A percentile compares a stretch with the other conserved stretches of the same genome.
Conservation (phyloP, 78 protist genomes). For the Dictyostelium capitatum region DNA sequence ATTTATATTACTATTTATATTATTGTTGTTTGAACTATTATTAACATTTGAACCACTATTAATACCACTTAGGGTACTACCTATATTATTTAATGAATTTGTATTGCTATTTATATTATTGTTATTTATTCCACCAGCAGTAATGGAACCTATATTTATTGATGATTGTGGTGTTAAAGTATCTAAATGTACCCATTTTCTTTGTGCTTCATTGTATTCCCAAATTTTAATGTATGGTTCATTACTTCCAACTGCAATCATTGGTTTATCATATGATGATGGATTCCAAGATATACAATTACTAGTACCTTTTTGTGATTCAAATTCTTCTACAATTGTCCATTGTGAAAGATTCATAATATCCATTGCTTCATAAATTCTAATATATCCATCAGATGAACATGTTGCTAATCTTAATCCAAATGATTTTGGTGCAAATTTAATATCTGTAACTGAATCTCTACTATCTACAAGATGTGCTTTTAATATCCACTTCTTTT, state of each 20-base stretch:
- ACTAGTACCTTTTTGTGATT: conserved; percentile 52
- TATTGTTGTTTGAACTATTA: not conserved
- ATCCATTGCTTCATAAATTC: conserved; percentile 95
- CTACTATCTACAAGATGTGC: conserved; percentile 87
- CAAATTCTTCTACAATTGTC: conserved; percentile 84
- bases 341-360: conserved; percentile 90
- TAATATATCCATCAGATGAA: conserved; percentile 88
- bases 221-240: conserved; percentile 83
- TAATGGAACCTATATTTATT: not conserved
- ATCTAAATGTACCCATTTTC: conserved; percentile 50
- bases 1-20: not conserved
- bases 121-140: not conserved
- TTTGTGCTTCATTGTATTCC: conserved; percentile 56
- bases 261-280: conserved; percentile 66
- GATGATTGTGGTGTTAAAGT: not conserved
- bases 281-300: conserved; percentile 94
- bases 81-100: too few relatives aligned
- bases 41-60: not conserved
- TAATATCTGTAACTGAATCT: conserved; percentile 85
- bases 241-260: conserved; percentile 88
- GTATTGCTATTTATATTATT: not conserved
- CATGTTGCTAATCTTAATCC: conserved; percentile 91
- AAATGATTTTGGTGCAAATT: conserved; percentile 89
- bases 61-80: not conserved
- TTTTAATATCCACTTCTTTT: conserved; percentile 29